Base-by-base conservation (phyloP, 140 eudicot genomes). In the Erigeron philadelphicus region DNA sequence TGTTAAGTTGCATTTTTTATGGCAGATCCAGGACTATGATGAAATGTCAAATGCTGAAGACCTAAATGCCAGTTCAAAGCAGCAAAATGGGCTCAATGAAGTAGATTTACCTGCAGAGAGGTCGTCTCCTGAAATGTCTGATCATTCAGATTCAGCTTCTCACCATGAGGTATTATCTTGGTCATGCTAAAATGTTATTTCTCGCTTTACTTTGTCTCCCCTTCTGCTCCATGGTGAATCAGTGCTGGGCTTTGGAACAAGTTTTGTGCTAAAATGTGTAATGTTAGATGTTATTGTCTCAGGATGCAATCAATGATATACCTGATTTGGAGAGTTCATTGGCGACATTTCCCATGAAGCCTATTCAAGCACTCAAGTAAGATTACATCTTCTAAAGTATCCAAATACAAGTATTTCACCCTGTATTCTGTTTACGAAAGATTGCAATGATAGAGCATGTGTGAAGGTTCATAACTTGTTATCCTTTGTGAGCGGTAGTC, bases 291-390 rank as follows among this genome's bases (percentile, higher is more conserved):
- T 70, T 75, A 43, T 73, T 17, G 18, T 74, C 45, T 21, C 83
- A 92, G 96, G 96, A 80, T 82, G 90, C 81, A 70, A 78, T 82
- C 64, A 73, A 81, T 71, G 93, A 83, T 53, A 72, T 81, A 66
- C 85, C 83, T 68, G 83, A 82, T 75, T 52, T 92, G 85, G 98
- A 88, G 81, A 78, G 65, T 76, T 84, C 98, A 19, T 84, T 92
- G 70, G 92, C 85, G 67, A 79, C 86, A 35, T 92, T 92, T 84
- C 96, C 98, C 47, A 80, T 88, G 3, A 90, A 92, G 78, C 95
- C 98, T 71, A 84, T 92, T 55, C 94, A 86, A 79, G 98, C 98
- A 64, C 95, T 92, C 79, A 92, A 88, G 98, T 92, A 89, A 61
- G 85, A 31, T 77, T 71, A 64, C 54, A 55, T 77, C 35, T 45